Evolutionary conservation across 129 eudicot species (phyloP).

Genomic region (Arctium minus): DNA sequence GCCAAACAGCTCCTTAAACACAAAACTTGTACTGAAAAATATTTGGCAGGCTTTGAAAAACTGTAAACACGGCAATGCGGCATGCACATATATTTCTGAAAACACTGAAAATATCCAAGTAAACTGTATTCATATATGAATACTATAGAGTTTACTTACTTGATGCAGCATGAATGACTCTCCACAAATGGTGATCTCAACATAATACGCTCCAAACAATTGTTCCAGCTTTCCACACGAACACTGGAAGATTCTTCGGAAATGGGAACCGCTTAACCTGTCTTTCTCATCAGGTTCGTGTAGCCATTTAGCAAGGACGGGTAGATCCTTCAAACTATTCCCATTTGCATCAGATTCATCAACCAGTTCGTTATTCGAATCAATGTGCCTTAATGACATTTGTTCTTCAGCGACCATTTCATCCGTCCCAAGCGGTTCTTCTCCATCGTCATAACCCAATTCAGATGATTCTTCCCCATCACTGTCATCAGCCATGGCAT

Average conservation of each 20-base stretch:
- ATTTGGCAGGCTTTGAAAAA: too few species aligned
- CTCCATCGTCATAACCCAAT: slow-evolving; percentile 28
- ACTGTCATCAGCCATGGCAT: slow-evolving; percentile 24
- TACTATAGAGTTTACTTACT: slow-evolving; percentile 40
- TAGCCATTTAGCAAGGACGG: slow-evolving; percentile 73
- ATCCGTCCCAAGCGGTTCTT: slow-evolving; percentile 31
- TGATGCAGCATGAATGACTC: slow-evolving; percentile 99
- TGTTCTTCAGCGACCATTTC: slow-evolving; percentile 30
- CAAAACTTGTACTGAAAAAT: too few species aligned
- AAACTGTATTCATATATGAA: not conserved
- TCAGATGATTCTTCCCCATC: slow-evolving; percentile 33
- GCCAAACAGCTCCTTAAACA: too few species aligned
- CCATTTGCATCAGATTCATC: slow-evolving; percentile 20
- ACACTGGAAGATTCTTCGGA: slow-evolving; percentile 72
- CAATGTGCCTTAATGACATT: not conserved
- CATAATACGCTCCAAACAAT: slow-evolving; percentile 46
- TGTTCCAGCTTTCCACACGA: slow-evolving; percentile 76
- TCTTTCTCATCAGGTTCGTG: slow-evolving; percentile 79
- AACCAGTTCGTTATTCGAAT: slow-evolving; percentile 12
- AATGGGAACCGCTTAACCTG: slow-evolving; percentile 75
- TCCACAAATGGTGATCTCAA: slow-evolving; percentile 83
- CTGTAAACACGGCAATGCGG: too few species aligned
- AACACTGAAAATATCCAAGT: too few species aligned
- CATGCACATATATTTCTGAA: too few species aligned
- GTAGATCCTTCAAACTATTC: slow-evolving; percentile 22